Conservation (phyloP, 1,284 basidiomycete species). For the Cryptococcus sp. region DNA sequence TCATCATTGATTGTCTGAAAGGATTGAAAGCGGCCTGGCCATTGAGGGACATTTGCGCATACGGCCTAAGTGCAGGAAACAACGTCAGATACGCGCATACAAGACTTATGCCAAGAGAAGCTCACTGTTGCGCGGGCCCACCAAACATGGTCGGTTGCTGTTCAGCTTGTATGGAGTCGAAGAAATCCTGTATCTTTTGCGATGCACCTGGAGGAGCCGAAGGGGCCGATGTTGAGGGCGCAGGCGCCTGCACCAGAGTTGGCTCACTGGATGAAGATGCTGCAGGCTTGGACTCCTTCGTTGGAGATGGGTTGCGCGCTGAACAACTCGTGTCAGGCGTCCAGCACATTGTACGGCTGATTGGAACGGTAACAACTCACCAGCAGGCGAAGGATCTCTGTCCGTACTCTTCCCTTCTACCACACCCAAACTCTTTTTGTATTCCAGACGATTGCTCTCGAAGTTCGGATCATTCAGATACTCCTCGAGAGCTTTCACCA, state of each 20-base stretch:
- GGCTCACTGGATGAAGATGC: conserved; percentile 10
- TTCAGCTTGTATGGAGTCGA: conserved; percentile 83
- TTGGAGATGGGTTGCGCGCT: conserved; percentile 1
- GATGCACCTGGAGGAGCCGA: conserved; percentile 39
- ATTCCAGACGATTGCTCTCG: conserved; percentile 89
- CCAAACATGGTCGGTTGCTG: conserved; percentile 57
- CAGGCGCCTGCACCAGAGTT: conserved; percentile 6
- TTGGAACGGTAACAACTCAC: background rate
- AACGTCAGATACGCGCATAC: too few species aligned
- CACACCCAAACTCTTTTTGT: conserved; percentile 80
- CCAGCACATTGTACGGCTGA: background rate
- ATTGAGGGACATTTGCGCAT: conserved; percentile 21
- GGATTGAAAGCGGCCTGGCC: conserved; percentile 64
- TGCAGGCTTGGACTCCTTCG: conserved; percentile 13
- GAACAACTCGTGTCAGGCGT: background rate
- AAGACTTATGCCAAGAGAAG: background rate
- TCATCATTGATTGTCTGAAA: conserved; percentile 64
- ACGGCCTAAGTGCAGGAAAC: background rate
- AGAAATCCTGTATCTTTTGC: conserved; percentile 76
- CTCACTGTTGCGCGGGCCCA: conserved; percentile 29
- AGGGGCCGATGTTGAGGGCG: conserved; percentile 9
- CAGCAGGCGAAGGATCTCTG: conserved; percentile 17
- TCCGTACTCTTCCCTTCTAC: conserved; percentile 59
- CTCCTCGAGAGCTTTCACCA: conserved; percentile 91
- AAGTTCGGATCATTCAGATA: conserved; percentile 96